A percentile compares a stretch with the other conserved stretches of the same genome.
phyloP scores from a whole-genome alignment of 495 filamentous ascomycete genomes.

The Ramalina peruviana region DNA sequence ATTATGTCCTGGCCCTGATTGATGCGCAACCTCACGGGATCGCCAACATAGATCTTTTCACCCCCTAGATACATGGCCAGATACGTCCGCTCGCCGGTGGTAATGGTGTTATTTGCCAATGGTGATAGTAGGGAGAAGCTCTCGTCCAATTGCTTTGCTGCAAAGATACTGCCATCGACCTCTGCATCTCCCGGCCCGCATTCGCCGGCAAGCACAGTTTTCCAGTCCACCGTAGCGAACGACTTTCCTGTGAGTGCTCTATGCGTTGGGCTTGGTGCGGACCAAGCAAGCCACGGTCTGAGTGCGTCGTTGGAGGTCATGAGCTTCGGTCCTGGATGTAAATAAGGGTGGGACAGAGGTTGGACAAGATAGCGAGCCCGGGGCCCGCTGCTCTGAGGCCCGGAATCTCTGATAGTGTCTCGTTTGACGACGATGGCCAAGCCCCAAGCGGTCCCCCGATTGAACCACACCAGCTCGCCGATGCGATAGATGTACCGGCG shows the following conservation, averaged over 20 bases:
- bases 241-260: slow-evolving; percentile 12
- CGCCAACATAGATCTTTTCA: slow-evolving; percentile 48
- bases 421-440: slow-evolving; percentile 35
- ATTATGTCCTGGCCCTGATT: slow-evolving; percentile 34
- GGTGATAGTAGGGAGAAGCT: slow-evolving; percentile 40
- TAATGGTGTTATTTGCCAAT: slow-evolving; percentile 23
- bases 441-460: slow-evolving; percentile 40
- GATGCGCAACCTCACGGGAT: slow-evolving; percentile 35
- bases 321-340: slow-evolving; percentile 20
- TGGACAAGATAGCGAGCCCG: slow-evolving; percentile 31
- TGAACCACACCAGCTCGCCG: slow-evolving; percentile 48
- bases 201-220: slow-evolving; percentile 23
- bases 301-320: slow-evolving; percentile 27
- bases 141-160: slow-evolving; percentile 41
- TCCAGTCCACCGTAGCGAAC: slow-evolving; percentile 41
- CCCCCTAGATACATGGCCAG: slow-evolving; percentile 48
- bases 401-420: slow-evolving; percentile 10
- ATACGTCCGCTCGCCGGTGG: slow-evolving; percentile 30
- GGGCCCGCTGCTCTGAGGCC: slow-evolving; percentile 10
- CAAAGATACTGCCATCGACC: slow-evolving; percentile 47
- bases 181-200: slow-evolving; percentile 34
- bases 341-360: slow-evolving; percentile 36
- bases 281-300: slow-evolving; percentile 52
- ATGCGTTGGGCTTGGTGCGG: slow-evolving; percentile 30
- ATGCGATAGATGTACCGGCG: slow-evolving; percentile 37